These are phyloP conservation scores for Vigna unguiculata DNA, from an alignment of 306 rosid genomes.

Conservation along the genomic window DNA sequence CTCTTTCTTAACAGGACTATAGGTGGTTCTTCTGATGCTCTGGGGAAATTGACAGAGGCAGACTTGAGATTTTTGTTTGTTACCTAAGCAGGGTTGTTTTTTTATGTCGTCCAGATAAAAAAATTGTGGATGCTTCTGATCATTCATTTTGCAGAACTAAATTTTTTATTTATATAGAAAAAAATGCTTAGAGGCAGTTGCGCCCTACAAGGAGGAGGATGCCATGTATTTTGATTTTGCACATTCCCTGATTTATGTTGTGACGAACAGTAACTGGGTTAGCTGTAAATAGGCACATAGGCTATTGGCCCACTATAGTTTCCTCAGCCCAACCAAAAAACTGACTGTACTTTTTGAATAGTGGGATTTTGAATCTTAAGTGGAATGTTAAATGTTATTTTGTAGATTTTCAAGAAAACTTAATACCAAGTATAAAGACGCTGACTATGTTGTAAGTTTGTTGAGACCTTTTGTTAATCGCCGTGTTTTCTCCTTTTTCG, in stretches of 20 bases:
- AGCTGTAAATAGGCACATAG: not conserved
- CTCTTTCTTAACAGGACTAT: conserved; percentile 63
- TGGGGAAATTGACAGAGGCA: conserved; percentile 73
- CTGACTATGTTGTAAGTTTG: not conserved
- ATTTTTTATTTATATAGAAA: not conserved
- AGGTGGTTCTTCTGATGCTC: conserved; percentile 77
- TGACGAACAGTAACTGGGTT: not conserved
- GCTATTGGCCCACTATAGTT: not conserved
- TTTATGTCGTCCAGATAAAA: not conserved
- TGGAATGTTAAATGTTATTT: not conserved
- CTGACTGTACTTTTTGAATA: not conserved
- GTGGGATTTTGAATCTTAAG: conserved; percentile 17
- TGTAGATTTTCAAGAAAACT: not conserved
- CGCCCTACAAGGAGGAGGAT: not conserved
- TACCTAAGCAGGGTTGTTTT: conserved; percentile 44
- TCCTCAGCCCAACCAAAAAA: not conserved
- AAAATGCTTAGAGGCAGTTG: not conserved
- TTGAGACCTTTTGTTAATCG: not conserved
- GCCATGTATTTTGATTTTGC: not conserved
- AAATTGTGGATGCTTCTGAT: not conserved
- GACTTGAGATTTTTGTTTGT: conserved; percentile 74
- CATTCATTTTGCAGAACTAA: conserved; percentile 12
- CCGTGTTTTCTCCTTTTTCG: too few relatives aligned
- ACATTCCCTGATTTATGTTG: not conserved
- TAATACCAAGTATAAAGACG: not conserved